phyloP scores from a whole-genome alignment of 2,329 filamentous ascomycete genomes.

The Diaporthe ilicicola region DNA sequence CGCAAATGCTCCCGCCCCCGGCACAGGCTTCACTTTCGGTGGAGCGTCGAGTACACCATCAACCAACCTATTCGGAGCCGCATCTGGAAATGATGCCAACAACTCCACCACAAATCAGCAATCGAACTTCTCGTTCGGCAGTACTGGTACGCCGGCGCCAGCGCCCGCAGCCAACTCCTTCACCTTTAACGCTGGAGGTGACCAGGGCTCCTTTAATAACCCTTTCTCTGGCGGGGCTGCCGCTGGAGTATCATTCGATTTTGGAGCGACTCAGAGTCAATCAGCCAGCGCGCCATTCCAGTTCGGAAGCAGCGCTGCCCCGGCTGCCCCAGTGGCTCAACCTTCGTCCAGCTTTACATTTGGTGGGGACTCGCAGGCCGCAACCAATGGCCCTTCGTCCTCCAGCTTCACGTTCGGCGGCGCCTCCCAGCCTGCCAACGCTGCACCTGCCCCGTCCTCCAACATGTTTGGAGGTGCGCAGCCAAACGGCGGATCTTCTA shows the following conservation, averaged over 20 bases:
- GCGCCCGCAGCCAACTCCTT: constrained; percentile 43
- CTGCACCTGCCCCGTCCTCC: constrained; percentile 35
- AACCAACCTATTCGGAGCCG: constrained; percentile 36
- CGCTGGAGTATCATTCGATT: constrained; percentile 46
- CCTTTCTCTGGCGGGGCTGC: constrained; percentile 45
- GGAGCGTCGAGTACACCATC: constrained; percentile 11
- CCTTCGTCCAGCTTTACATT: constrained; percentile 30
- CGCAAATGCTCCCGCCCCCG: constrained; percentile 34
- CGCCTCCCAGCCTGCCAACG: constrained; percentile 26
- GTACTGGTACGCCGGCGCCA: constrained; percentile 35
- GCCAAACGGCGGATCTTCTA: constrained; percentile 38
- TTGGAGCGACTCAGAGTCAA: constrained; percentile 43
- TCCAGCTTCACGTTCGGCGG: constrained; percentile 29
- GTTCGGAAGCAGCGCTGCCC: constrained; percentile 32
- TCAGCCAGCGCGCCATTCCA: constrained; percentile 37
- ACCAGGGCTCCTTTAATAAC: constrained; percentile 46
- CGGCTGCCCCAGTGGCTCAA: background rate
- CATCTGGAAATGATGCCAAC: constrained; percentile 30
- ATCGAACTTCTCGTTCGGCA: constrained; percentile 35
- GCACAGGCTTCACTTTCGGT: constrained; percentile 30
- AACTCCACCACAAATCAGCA: constrained; percentile 24
- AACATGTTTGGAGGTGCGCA: constrained; percentile 28
- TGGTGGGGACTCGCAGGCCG: constrained; percentile 21
- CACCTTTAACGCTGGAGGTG: constrained; percentile 48
- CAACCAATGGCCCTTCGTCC: constrained; percentile 18